Evolutionary conservation across 2,329 filamentous ascomycete genomes (phyloP).

Genomic region (Paraphaeosphaeria minitans): DNA sequence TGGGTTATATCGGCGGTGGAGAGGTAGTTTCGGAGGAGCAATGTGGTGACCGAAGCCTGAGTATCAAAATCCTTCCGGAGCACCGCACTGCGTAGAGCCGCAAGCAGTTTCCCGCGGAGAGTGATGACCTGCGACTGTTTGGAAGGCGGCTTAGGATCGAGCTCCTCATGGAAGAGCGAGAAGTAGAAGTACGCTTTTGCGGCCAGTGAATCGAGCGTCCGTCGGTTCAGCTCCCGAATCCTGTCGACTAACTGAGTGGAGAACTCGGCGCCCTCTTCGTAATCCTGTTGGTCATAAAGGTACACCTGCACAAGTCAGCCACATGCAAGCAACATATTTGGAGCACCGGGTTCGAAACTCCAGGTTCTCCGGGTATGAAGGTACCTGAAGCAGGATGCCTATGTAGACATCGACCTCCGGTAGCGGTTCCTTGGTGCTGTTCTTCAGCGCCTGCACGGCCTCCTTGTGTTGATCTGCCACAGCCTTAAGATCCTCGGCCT

Average conservation of each 20-base stretch:
- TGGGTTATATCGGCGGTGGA: constrained; percentile 95
- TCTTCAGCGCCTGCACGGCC: constrained; percentile 66
- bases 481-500: constrained; percentile 66
- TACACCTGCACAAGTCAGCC: constrained; percentile 68
- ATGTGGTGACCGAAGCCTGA: constrained; percentile 93
- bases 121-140: constrained; percentile 84
- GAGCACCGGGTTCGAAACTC: neutral
- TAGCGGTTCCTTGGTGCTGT: constrained; percentile 72
- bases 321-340: neutral
- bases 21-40: constrained; percentile 94
- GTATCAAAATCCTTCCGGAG: constrained; percentile 95
- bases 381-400: constrained; percentile 68
- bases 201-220: constrained; percentile 90
- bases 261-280: constrained; percentile 80
- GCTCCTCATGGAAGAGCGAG: constrained; percentile 91
- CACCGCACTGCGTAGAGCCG: constrained; percentile 91
- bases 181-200: constrained; percentile 99
- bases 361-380: neutral
- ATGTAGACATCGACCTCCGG: constrained; percentile 90
- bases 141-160: constrained; percentile 84
- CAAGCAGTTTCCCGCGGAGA: constrained; percentile 83
- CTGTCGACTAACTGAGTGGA: constrained; percentile 82
- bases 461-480: constrained; percentile 63
- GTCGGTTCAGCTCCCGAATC: constrained; percentile 86
- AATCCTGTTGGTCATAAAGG: constrained; percentile 83